phyloP scores from a whole-genome alignment of 2,329 filamentous ascomycete species.

The Ophiocordyceps camponoti-saundersi region DNA sequence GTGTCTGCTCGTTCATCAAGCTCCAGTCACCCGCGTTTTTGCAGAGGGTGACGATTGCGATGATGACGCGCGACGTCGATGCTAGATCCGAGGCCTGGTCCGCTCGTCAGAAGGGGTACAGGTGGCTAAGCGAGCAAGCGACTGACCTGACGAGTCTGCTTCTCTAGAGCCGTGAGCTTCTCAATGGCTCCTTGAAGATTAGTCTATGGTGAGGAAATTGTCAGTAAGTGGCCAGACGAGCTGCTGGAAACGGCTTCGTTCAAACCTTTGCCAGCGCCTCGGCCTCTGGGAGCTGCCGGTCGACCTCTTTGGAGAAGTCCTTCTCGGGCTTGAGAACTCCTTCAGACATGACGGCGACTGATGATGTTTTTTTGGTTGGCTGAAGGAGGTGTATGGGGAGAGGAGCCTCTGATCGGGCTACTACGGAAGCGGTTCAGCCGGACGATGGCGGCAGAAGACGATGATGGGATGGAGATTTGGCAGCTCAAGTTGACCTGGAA shows the following conservation, averaged over 20 bases:
- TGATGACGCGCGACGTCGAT: slow-evolving; percentile 76
- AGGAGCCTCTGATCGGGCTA: background rate
- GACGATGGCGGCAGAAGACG: too few species aligned
- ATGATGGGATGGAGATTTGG: too few species aligned
- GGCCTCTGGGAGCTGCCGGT: slow-evolving; percentile 79
- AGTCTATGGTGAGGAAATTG: slow-evolving; percentile 25
- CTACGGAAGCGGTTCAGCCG: too few species aligned
- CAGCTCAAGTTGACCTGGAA: too few species aligned
- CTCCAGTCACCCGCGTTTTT: slow-evolving; percentile 89
- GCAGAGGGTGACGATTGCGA: slow-evolving; percentile 83
- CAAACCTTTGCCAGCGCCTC: slow-evolving; percentile 73
- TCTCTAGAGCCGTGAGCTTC: slow-evolving; percentile 82
- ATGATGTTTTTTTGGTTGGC: background rate
- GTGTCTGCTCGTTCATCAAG: slow-evolving; percentile 88
- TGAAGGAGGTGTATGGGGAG: background rate
- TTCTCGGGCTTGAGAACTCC: slow-evolving; percentile 83
- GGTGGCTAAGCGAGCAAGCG: background rate
- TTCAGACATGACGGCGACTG: slow-evolving; percentile 50
- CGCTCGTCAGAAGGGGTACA: slow-evolving; percentile 2
- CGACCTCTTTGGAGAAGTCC: slow-evolving; percentile 95
- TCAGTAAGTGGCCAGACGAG: slow-evolving; percentile 2
- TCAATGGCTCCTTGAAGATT: slow-evolving; percentile 81
- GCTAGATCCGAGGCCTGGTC: slow-evolving; percentile 79
- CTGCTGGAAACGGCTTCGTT: background rate
- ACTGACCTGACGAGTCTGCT: slow-evolving; percentile 83